Base-by-base conservation (phyloP, 176 grass and related monocot species). In the Phoenix roebelenii region DNA sequence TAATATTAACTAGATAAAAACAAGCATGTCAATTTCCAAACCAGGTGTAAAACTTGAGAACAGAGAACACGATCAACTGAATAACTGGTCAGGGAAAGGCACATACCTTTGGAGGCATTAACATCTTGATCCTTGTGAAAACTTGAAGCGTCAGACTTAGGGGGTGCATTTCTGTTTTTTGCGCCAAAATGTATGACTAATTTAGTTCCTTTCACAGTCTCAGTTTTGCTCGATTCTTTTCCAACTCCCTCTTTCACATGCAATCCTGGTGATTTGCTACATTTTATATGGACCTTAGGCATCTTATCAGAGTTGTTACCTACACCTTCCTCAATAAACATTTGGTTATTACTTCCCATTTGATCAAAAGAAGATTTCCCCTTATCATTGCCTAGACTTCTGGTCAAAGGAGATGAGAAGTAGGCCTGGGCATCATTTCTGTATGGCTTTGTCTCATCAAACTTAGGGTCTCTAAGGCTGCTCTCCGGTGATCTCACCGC, bases 161-260 rank as follows among this genome's bases (percentile, higher is more conserved):
- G 80, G 51, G 91, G 80, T 51, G 55, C 73, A 78, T 64, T 90
- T 83, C 79, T 96, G 66, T 90, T 89, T 65, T 74, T 77, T 51
- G 87, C 72, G 66, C 84, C 63, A 50, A 97, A 52, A 83, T 97
- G 87, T 65, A 97, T 97, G 72, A 97, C 92, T 63, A 97, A 67
- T 72, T 97, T 97, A 20, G 83, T 91, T 26, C 87, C 84, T 85
- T 78, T 88, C 23, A 51, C 66, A 59, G 75, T 78, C 18, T 97
- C 83, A 75, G 54, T 80, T 61, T 90, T 83, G 49, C 59, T 63
- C 57, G 60, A 20, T 72, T 61, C 85, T 75, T 95, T 81, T 53
- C 76, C 83, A 48, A 69, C 39, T 30, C 65, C 28, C 22, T 85
- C 90, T 75, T 89, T 89, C 26, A 81, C 69, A 66, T 79, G 85